Evolutionary conservation across 495 filamentous ascomycete genomes (phyloP).

Genomic region (Hyaloscypha hepaticicola): DNA sequence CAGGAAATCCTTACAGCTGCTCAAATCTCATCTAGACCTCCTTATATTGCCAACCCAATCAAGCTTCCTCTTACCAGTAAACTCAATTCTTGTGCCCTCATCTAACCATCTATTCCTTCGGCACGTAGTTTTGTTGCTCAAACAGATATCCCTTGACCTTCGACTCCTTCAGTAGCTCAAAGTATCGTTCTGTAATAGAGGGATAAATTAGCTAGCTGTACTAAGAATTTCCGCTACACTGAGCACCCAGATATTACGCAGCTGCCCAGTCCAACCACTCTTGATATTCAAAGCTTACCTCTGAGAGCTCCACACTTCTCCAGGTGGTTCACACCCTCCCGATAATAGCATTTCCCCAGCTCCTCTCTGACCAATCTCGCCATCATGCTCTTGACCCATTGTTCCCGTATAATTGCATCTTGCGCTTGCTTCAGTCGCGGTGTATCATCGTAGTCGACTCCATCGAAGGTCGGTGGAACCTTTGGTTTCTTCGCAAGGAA

Average conservation of each 20-base stretch:
- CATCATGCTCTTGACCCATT: constrained; percentile 99
- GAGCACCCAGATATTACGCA: background rate
- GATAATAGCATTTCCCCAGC: constrained; percentile 90
- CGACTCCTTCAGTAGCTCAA: constrained; percentile 80
- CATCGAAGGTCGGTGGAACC: constrained; percentile 91
- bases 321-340: constrained; percentile 94
- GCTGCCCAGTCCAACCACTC: background rate
- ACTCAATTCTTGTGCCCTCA: too few relatives aligned
- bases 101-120: constrained; percentile 41
- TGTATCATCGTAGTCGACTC: constrained; percentile 95
- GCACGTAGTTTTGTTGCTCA: constrained; percentile 84
- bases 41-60: too few relatives aligned
- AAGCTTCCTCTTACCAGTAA: too few relatives aligned
- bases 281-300: constrained; percentile 58
- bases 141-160: constrained; percentile 88
- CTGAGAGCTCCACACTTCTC: constrained; percentile 92
- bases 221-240: background rate
- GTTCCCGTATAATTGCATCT: constrained; percentile 90
- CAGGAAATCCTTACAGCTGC: background rate
- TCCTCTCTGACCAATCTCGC: constrained; percentile 89
- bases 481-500: constrained; percentile 95
- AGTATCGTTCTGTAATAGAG: constrained; percentile 75
- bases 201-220: background rate
- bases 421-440: constrained; percentile 86
- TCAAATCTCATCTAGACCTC: background rate